Conservation (phyloP, 1,139 yeast species). For the Meyerozyma elateridarum region DNA sequence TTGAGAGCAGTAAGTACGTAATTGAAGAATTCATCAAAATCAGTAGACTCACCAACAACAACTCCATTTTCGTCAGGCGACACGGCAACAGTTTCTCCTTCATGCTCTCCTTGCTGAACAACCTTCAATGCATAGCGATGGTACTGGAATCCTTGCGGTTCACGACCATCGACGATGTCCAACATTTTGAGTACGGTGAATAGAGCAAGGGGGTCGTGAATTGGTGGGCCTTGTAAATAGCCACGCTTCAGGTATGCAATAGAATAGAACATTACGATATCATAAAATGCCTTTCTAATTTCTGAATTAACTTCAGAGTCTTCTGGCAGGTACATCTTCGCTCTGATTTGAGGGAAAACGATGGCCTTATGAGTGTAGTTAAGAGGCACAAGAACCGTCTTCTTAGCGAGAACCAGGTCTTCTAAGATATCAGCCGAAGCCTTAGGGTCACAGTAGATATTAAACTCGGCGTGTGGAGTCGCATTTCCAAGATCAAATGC, state of each 20-base stretch:
- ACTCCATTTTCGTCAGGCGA: slow-evolving; percentile 34
- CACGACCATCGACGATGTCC: slow-evolving; percentile 32
- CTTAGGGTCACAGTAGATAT: slow-evolving; percentile 68
- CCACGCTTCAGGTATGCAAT: slow-evolving; percentile 41
- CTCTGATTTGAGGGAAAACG: slow-evolving; percentile 47
- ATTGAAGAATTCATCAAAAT: slow-evolving; percentile 51
- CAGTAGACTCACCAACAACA: slow-evolving; percentile 40
- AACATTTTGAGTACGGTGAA: slow-evolving; percentile 39
- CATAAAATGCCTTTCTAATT: slow-evolving; percentile 50
- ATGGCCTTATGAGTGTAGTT: slow-evolving; percentile 68
- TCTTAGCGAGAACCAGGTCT: slow-evolving; percentile 41
- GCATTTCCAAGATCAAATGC: slow-evolving; percentile 45
- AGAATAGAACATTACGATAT: slow-evolving; percentile 51
- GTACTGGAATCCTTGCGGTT: slow-evolving; percentile 26
- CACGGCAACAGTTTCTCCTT: slow-evolving; percentile 28
- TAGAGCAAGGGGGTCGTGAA: slow-evolving; percentile 79
- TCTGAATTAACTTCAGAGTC: slow-evolving; percentile 21
- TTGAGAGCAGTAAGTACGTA: slow-evolving; percentile 40
- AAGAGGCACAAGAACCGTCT: slow-evolving; percentile 56
- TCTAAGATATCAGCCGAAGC: slow-evolving; percentile 60
- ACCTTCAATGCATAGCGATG: slow-evolving; percentile 26
- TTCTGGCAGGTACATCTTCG: slow-evolving; percentile 19
- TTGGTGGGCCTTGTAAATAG: slow-evolving; percentile 60
- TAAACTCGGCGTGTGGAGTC: slow-evolving; percentile 70
- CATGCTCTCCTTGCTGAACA: slow-evolving; percentile 24